Evolutionary conservation across 768 basidiomycete species (phyloP), one percentile per base, ranked within the genome.

Genomic region (Tulasnella sp.): DNA sequence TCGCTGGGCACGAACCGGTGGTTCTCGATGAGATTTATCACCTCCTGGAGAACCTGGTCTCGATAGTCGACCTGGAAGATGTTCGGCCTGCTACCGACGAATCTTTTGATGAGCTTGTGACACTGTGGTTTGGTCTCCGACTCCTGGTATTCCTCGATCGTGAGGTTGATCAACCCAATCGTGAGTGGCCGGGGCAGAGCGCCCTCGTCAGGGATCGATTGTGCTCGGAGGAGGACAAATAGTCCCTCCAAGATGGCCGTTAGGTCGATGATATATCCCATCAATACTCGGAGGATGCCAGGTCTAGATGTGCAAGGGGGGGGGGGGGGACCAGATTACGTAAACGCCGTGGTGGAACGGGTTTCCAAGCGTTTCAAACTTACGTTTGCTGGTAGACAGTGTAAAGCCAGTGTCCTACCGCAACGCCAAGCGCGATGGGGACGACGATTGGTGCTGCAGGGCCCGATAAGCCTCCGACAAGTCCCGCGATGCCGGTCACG

Each of bases 191-290:
- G 34, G 15, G 34, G 34, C 15, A 7, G 5, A 38, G 34, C 34
- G 15, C 5, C 15, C 15, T 15, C 46, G 7, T 7, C 5, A 25
- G 46, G 7, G 8, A 7, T 48, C 7, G 7, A 7, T 48, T 48
- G 24, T 7, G 10, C 46, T 10, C 15, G 34, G 7, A 38, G 34
- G 34, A 38, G 34, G 34, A 15, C 34, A 22, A 52, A 50, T 2
- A 59, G 12, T 15, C 58, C 19, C 29, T 53, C 21, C 52, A 59
- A 25, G 17, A 59, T 42, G 4, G 50, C 29, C 3, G 49, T 59
- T 24, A 59, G 50, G 25, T 59, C 49, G 24, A 59, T 25, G 25
- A 59, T 53, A 24, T 55, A 59, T 15, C 22, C 58, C 58, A 59
- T 59, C 19, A 59, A 21, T 19, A 49, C 24, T 11, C 49, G 22